Conservation (phyloP, 2,329 filamentous ascomycete genomes). For the Phaeosphaeria sp. region DNA sequence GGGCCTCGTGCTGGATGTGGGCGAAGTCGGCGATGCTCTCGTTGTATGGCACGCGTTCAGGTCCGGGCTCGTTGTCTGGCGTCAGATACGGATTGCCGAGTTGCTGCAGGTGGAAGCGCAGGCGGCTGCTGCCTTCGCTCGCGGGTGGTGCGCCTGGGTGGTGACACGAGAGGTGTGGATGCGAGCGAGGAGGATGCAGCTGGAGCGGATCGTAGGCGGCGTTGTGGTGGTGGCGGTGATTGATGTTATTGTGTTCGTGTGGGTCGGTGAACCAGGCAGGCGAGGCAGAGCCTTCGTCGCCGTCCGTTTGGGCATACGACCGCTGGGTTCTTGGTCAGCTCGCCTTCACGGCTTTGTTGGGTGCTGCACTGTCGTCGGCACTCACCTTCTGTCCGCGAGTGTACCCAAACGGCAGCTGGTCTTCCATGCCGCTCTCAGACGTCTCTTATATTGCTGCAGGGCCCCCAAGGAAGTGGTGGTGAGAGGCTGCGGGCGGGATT, state of each 20-base stretch:
- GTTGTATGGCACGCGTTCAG: not conserved
- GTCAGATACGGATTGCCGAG: not conserved
- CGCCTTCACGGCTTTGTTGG: conserved; percentile 5
- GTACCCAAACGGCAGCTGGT: conserved; percentile 38
- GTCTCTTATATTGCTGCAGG: not conserved
- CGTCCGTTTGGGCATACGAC: conserved; percentile 44
- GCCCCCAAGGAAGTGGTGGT: not conserved
- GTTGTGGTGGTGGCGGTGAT: not conserved
- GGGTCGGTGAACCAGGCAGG: conserved; percentile 29
- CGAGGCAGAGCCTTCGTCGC: conserved; percentile 30
- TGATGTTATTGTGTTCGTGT: no score
- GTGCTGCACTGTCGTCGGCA: conserved; percentile 10
- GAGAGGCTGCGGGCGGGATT: conserved; percentile 1
- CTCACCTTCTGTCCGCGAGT: conserved; percentile 45
- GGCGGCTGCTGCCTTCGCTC: not conserved
- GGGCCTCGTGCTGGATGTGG: not conserved
- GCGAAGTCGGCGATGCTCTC: not conserved
- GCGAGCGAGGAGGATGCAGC: not conserved
- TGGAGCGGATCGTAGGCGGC: conserved; percentile 5
- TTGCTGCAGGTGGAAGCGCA: conserved; percentile 6
- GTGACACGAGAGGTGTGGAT: conserved; percentile 4
- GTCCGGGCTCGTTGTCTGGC: not conserved
- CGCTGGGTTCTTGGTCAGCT: conserved; percentile 35
- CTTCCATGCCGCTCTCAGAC: conserved; percentile 33
- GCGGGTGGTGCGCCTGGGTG: conserved; percentile 3